phyloP scores from a whole-genome alignment of 306 rosid species.

The Nissolia schottii region DNA sequence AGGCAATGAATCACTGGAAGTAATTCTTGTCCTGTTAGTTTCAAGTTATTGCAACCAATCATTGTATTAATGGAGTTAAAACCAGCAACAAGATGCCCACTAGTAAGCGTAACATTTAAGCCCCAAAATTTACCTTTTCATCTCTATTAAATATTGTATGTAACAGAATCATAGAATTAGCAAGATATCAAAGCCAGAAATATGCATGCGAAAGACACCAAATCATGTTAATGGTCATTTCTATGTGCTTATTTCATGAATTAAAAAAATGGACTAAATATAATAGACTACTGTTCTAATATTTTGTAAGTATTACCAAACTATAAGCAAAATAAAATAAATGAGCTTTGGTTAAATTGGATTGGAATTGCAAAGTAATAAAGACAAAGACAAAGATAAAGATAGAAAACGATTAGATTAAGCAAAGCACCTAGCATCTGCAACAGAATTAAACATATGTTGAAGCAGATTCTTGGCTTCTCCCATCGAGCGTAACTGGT shows the following conservation, averaged over 20 bases:
- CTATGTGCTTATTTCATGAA: background rate
- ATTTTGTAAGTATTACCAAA: background rate
- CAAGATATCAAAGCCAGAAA: background rate
- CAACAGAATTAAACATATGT: constrained; percentile 83
- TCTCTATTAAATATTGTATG: background rate
- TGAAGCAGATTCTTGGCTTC: constrained; percentile 94
- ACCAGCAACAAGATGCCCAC: background rate
- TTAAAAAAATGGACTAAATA: background rate
- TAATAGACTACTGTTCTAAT: background rate
- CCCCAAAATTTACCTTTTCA: background rate
- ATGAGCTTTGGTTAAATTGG: background rate
- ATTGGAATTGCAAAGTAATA: background rate
- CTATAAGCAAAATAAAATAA: background rate
- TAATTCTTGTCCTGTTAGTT: background rate
- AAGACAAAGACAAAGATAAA: background rate
- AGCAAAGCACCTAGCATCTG: constrained; percentile 67
- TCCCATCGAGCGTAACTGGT: constrained; percentile 93
- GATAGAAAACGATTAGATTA: background rate
- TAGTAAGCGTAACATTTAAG: background rate
- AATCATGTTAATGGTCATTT: background rate
- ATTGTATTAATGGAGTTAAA: background rate
- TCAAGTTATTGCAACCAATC: background rate
- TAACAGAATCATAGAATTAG: background rate
- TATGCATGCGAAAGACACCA: background rate
- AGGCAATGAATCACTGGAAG: background rate